phyloP scores from a whole-genome alignment of 1,284 basidiomycete genomes.

The Bondarzewia mesenterica region DNA sequence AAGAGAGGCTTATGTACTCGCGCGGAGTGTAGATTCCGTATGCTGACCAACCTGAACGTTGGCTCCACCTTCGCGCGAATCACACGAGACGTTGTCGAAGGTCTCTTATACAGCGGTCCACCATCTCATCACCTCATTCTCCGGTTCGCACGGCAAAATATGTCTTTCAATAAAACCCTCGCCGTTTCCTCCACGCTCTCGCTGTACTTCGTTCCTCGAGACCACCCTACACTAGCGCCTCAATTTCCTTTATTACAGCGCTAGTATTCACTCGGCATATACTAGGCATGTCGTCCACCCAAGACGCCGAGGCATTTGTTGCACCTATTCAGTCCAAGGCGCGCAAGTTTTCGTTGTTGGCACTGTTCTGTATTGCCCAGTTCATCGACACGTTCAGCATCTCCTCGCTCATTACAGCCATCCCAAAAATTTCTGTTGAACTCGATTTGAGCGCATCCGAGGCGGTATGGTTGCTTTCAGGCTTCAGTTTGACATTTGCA shows the following conservation, averaged over 20 bases:
- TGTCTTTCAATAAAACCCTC: background rate
- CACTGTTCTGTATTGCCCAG: conserved; percentile 17
- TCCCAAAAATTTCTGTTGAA: conserved; percentile 17
- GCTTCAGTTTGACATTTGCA: conserved; percentile 35
- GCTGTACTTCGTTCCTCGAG: background rate
- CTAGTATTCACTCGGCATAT: conserved; percentile 3
- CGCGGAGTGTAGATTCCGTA: background rate
- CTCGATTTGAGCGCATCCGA: conserved; percentile 20
- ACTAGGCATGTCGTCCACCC: background rate
- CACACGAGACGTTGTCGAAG: background rate
- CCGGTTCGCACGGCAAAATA: background rate
- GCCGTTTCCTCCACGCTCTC: no score
- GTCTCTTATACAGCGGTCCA: background rate
- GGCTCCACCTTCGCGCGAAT: no score
- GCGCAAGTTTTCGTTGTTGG: conserved; percentile 9
- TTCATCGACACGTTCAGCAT: conserved; percentile 19
- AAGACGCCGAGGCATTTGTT: background rate
- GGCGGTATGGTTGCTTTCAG: conserved; percentile 29
- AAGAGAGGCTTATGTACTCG: background rate
- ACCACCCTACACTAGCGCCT: background rate
- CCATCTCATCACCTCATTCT: background rate
- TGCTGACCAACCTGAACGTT: background rate
- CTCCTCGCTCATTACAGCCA: conserved; percentile 19
- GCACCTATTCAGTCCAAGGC: background rate
- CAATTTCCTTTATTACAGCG: background rate